Base-by-base conservation (phyloP, 768 basidiomycete species). In the Trametes maxima region DNA sequence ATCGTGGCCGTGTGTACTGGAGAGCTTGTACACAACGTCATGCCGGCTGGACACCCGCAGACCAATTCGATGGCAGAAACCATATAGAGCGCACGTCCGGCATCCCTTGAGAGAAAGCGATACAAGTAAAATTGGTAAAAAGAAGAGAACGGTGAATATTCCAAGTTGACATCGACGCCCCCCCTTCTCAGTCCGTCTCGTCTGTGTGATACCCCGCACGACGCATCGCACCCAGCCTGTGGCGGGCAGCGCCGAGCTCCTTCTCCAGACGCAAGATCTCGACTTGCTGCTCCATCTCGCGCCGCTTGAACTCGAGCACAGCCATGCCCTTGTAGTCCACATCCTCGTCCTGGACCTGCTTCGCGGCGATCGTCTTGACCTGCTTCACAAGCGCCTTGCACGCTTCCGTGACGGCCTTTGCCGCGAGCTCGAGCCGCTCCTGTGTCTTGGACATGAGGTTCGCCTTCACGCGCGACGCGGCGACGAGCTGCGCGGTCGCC, bases 201-300 rank as follows among this genome's bases (percentile, higher is more conserved):
- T 91, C 84, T 33, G 91, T 91, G 73, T 94, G 92, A 69, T 94
- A 94, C 70, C 92, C 92, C 53, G 92, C 92, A 47, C 92, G 83
- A 67, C 92, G 83, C 92, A 94, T 94, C 19, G 85, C 85, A 28
- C 92, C 92, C 58, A 94, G 75, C 64, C 84, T 82, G 73, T 90
- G 89, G 63, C 92, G 84, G 19, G 92, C 90, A 46, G 87, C 95
- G 21, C 91, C 91, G 39, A 99, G 79, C 0, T 98, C 95, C 78
- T 97, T 97, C 80, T 98, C 97, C 68, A 98, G 75, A 72, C 89
- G 95, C 67, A 99, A 79, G 67, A 99, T 97, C 73, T 96, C 92
- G n/a, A 98, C 97, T 75, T 98, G 95, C 70, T 96, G 94, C 77
- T 98, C 97, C 95, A 99, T 98, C 83, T 98, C 96, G 50, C 89